phyloP scores from a whole-genome alignment of 768 basidiomycete species.

The Vararia minispora region DNA sequence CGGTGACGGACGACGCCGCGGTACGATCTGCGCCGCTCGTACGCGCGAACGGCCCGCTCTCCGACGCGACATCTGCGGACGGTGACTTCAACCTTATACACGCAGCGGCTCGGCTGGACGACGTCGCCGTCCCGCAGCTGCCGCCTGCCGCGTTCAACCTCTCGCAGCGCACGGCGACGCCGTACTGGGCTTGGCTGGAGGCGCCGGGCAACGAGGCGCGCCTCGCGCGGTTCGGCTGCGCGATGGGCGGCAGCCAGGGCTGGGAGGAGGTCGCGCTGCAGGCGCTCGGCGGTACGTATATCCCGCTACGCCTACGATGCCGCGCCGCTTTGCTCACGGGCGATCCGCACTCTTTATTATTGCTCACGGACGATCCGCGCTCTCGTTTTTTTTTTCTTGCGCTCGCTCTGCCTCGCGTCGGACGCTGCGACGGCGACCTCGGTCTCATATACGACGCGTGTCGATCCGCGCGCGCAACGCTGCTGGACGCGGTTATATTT shows the following conservation, averaged over 20 bases:
- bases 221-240: constrained; percentile 60
- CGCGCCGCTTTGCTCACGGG: no score
- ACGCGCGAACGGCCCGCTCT: no score
- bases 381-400: background rate
- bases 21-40: no score
- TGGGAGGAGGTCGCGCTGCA: no score
- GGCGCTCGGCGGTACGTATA: no score
- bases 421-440: constrained; percentile 10
- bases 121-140: no score
- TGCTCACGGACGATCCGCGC: no score
- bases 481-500: no score
- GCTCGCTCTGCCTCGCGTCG: background rate
- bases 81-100: constrained; percentile 1
- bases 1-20: no score
- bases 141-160: constrained; percentile 60
- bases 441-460: constrained; percentile 28
- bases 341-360: no score
- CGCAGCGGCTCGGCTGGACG: background rate
- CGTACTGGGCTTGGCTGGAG: constrained; percentile 69
- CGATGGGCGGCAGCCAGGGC: constrained; percentile 61
- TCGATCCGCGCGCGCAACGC: no score
- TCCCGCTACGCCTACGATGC: no score
- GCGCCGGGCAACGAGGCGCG: constrained; percentile 33
- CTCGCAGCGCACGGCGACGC: constrained; percentile 42
- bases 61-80: constrained; percentile 2